A percentile compares a stretch with the other conserved stretches of the same genome.
Evolutionary conservation across 495 filamentous ascomycete genomes (phyloP).

Genomic region (Tuber microsphaerosporum): DNA sequence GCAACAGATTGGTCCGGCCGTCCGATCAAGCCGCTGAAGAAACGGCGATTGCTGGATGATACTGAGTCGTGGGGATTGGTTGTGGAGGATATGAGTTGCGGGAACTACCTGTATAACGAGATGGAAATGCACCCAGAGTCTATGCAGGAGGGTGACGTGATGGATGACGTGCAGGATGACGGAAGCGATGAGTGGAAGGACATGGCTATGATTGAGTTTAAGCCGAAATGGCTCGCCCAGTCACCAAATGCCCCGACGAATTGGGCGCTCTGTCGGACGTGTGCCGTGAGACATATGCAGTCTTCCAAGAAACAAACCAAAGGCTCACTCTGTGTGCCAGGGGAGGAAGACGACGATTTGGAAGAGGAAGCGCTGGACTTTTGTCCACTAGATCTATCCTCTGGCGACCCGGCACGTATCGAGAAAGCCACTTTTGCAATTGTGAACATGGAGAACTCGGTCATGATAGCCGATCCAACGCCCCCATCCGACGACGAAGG

Average conservation of each 20-base stretch:
- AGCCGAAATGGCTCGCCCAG: constrained; percentile 88
- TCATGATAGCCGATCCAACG: constrained; percentile 40
- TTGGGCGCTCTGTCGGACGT: constrained; percentile 75
- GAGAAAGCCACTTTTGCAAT: constrained; percentile 38
- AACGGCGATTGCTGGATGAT: constrained; percentile 33
- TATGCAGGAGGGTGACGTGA: constrained; percentile 17
- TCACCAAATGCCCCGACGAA: constrained; percentile 66
- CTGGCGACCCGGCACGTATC: constrained; percentile 42
- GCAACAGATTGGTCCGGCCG: constrained; percentile 36
- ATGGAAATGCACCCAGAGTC: neutral
- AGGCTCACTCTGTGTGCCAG: neutral
- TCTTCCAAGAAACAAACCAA: constrained; percentile 19
- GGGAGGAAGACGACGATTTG: constrained; percentile 22
- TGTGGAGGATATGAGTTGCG: constrained; percentile 42
- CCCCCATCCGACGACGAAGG: constrained; percentile 30
- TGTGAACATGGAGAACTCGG: constrained; percentile 36
- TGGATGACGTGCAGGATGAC: constrained; percentile 24
- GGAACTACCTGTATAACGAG: constrained; percentile 35
- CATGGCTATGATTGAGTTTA: constrained; percentile 62
- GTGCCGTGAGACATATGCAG: constrained; percentile 60
- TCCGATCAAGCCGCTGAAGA: constrained; percentile 30
- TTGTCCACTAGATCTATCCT: constrained; percentile 56
- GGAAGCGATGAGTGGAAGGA: constrained; percentile 38
- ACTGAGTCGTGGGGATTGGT: constrained; percentile 36
- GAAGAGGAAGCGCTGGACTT: constrained; percentile 41